Percentiles rank a stretch among this genome's conserved stretches.
Conservation (phyloP, 306 rosid species). For the Rosa persica region DNA sequence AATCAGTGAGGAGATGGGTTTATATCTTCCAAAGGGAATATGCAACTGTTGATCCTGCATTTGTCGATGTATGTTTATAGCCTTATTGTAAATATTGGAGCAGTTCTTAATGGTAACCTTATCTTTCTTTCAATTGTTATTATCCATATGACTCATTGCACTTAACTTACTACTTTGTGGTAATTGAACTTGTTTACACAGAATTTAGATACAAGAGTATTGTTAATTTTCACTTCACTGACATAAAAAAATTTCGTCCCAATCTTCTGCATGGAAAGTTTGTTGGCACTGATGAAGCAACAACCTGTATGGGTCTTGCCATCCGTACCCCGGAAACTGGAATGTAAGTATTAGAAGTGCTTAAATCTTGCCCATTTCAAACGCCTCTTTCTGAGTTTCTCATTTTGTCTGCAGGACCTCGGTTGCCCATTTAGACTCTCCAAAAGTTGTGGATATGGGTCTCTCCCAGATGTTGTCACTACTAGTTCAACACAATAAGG, state of each 20-base stretch:
- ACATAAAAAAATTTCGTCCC: slow-evolving; percentile 9
- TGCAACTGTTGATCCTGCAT: slow-evolving; percentile 75
- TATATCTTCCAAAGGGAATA: slow-evolving; percentile 84
- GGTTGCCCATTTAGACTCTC: slow-evolving; percentile 85
- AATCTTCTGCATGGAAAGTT: slow-evolving; percentile 35
- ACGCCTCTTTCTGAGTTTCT: slow-evolving; percentile 3
- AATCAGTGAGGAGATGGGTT: slow-evolving; percentile 56
- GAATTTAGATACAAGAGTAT: too few relatives aligned
- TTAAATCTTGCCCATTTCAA: slow-evolving; percentile 6
- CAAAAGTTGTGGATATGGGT: slow-evolving; percentile 64
- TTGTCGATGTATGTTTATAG: slow-evolving; percentile 51
- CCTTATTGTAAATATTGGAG: neutral
- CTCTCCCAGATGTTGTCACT: slow-evolving; percentile 69
- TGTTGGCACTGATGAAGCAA: slow-evolving; percentile 97
- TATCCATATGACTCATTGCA: neutral
- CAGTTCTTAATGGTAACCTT: neutral
- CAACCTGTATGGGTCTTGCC: slow-evolving; percentile 83
- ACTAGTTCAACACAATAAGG: slow-evolving; percentile 40
- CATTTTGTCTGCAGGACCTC: slow-evolving; percentile 54
- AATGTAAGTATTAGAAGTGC: slow-evolving; percentile 51
- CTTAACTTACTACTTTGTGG: neutral
- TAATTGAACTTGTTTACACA: neutral
- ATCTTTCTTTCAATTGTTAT: neutral
- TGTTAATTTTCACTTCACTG: neutral
- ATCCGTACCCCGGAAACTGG: slow-evolving; percentile 63